These are phyloP conservation scores for Diddensiella transvaalensis DNA, from an alignment of 805 yeast species.

Conservation along the genomic window DNA sequence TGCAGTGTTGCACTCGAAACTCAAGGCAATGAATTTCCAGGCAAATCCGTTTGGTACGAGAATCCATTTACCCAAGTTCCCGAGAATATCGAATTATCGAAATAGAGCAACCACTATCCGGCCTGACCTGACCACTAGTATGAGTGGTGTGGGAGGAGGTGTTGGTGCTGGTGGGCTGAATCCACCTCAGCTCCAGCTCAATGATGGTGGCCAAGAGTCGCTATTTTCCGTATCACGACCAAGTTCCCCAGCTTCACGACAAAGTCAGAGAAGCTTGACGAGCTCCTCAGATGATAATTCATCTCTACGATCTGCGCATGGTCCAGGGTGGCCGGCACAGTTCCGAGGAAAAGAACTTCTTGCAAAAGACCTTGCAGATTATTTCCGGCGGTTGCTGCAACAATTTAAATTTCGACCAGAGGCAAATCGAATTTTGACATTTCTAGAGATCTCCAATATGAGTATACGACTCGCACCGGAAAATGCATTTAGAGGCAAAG, in stretches of 20 bases:
- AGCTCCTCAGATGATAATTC: background rate
- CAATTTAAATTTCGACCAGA: slow-evolving; percentile 70
- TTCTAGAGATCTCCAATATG: slow-evolving; percentile 85
- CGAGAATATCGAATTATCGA: slow-evolving; percentile 30
- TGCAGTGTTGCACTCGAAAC: slow-evolving; percentile 61
- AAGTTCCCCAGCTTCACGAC: background rate
- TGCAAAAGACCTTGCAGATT: slow-evolving; percentile 49
- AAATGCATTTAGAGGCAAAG: slow-evolving; percentile 77
- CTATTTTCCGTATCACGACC: background rate
- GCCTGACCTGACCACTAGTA: background rate
- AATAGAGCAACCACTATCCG: slow-evolving; percentile 2
- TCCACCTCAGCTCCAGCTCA: background rate
- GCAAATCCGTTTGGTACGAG: slow-evolving; percentile 27
- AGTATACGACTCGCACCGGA: slow-evolving; percentile 82
- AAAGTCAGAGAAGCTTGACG: background rate
- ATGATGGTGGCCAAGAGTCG: background rate
- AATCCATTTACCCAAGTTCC: slow-evolving; percentile 42
- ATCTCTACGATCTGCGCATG: background rate
- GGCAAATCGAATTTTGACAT: slow-evolving; percentile 76
- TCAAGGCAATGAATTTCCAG: slow-evolving; percentile 53
- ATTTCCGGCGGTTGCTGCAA: slow-evolving; percentile 58
- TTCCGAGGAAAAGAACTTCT: background rate
- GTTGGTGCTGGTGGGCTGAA: background rate
- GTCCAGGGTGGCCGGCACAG: background rate
- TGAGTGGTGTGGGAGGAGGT: background rate